phyloP scores from a whole-genome alignment of 441 rosid species.

The Hypseocharis bilobata region DNA sequence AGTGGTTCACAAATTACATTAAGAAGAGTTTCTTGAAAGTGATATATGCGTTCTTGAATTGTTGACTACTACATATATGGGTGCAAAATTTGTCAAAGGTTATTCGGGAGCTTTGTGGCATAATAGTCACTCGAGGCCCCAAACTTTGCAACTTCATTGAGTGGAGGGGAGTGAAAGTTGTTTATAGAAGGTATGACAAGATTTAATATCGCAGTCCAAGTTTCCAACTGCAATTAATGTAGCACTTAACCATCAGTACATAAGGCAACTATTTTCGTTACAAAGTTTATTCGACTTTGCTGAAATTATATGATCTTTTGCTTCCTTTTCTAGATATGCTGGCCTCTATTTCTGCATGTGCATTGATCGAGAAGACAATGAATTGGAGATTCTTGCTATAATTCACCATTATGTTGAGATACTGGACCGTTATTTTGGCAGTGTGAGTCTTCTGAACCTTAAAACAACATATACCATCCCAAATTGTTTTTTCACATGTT shows the following conservation, averaged over 20 bases:
- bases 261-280: background rate
- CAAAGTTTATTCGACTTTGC: background rate
- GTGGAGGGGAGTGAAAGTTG: slow-evolving; percentile 36
- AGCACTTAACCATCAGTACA: background rate
- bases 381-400: slow-evolving; percentile 32
- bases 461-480: background rate
- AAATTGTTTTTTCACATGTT: background rate
- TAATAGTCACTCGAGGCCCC: slow-evolving; percentile 30
- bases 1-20: no score
- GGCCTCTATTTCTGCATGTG: slow-evolving; percentile 40
- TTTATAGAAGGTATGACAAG: slow-evolving; percentile 25
- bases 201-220: background rate
- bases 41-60: background rate
- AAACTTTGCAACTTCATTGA: slow-evolving; percentile 39
- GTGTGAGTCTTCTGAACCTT: slow-evolving; percentile 18
- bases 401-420: slow-evolving; percentile 38
- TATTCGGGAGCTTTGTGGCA: slow-evolving; percentile 32
- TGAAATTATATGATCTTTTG: no score
- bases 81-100: slow-evolving; percentile 18
- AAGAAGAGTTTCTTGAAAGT: no score
- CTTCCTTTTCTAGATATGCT: slow-evolving; percentile 28
- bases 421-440: slow-evolving; percentile 34
- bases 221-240: background rate
- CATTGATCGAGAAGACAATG: slow-evolving; percentile 33
- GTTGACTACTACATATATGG: background rate